Base-by-base conservation (phyloP, 257 asterid species). In the Solanum lycopersicoides region DNA sequence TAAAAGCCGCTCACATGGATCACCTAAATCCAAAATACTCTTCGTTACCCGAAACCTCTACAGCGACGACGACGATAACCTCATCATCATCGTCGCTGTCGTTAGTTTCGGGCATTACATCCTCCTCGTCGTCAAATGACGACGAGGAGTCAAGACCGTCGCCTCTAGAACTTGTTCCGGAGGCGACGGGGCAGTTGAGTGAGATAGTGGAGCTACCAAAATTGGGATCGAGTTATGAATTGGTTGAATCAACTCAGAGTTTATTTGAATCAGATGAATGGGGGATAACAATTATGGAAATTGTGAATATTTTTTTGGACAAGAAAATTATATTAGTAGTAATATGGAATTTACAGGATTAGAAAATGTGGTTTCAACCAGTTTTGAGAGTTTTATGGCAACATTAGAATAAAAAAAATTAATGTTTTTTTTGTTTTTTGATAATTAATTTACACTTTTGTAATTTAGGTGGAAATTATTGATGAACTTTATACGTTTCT, bases 1-100 rank as follows among this genome's bases (percentile, higher is more conserved):
- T 95, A 15, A 90, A 92, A 82, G 97, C 98, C 0, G 97, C 96
- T 28, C 90, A 91, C 50, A 93, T 95, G 98, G 94, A 92, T 72
- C 86, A 89, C 77, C 88, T 91, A 53, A 63, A 74, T 73, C 44
- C 53, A 21, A 72, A 88, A 59, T 0, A 7, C 41, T 6, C 11
- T 2, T 14, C 41, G 0, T 12, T 16, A 9, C 37, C 75, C 3
- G 74, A 37, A 12, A 8, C 16, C 3, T 4, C n/a, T 4, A 21
- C 47, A 3, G 18, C 8, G 0, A 28, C 30, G 30, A 18, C n/a
- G n/a, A n/a, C 34, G 34, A 65, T 59, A 30, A 66, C 35, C 23
- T 86, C 89, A 0, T 89, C 86, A 6, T 32, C 83, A 1, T 75
- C 83, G 28, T 75, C 83, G 37, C 3, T 65, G 56, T 88, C 90